Base-by-base conservation (phyloP, 139 green algal genomes). In the Coelastrella sp. region DNA sequence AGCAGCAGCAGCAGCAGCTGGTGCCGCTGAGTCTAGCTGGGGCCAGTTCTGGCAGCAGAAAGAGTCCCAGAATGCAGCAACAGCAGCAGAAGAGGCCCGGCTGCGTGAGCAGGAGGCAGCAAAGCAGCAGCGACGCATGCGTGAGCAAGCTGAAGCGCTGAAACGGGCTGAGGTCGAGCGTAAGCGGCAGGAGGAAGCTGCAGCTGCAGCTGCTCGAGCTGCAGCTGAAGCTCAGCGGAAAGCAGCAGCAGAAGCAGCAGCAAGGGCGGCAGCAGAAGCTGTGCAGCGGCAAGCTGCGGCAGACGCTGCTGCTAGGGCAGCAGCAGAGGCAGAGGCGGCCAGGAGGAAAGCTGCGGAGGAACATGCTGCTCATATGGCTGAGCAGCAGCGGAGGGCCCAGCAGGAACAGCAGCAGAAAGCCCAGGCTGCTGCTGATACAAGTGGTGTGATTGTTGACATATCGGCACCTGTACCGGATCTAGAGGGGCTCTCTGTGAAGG, bases 21-120 rank as follows among this genome's bases (percentile, higher is more conserved):
- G 58, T 59, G 80, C 79, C 57, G 79, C 59, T 5, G 59, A 64
- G 54, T 14, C 54, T 20, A 71, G 17, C 10, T 86, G 80, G 80
- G 3, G 19, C 8, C 19, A 68, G 5, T 86, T 86, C 80, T 86
- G 80, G 80, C 80, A 86, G 80, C 58, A 75, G 59, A 22, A 86
- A 59, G 17, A 74, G 80, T 20, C 7, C 7, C 6, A 57, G 5
- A 20, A 57, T 17, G 59, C 20, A 5, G 60, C 80, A n/a, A 71
- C 59, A 60, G 80, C 80, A 14, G 80, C 80, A 22, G 32, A 75
- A 11, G 2, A 59, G 4, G 10, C 3, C 6, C 7, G 80, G n/a
- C 59, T 58, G n/a, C 59, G 80, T 8, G 79, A 16, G 0, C 17
- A 64, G 2, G 79, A 85, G 8, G 19, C 22, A 22, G n/a, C n/a